Base-by-base conservation (phyloP, 1,284 basidiomycete genomes). In the Cryptococcus wingfieldii region DNA sequence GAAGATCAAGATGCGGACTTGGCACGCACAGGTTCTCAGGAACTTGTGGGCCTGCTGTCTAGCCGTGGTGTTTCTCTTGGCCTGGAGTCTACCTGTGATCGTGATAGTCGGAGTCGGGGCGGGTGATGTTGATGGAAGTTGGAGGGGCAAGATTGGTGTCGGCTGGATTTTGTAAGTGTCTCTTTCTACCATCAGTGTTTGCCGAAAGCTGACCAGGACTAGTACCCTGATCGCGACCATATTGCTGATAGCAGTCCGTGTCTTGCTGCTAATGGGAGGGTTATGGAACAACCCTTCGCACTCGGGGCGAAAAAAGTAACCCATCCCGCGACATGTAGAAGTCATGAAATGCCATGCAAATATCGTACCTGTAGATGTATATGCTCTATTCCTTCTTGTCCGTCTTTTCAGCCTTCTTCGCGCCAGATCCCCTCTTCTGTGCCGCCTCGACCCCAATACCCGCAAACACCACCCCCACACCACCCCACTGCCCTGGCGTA, bases 401-500 rank as follows among this genome's bases (percentile, higher is more conserved):
- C 19, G 58, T 72, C 70, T 54, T 63, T 60, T 62, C 65, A 25
- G 69, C 62, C 34, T 58, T 62, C 54, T 59, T 64, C 48, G 63
- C 47, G 46, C 70, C 65, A 25, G 72, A 71, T 19, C 60, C 43
- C 31, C 72, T 58, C 75, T 95, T 95, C 19, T 91, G 86, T 66
- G 84, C 85, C 1, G 94, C 94, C 74, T 98, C 95, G 14, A 97
- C 83, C 1, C 89, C 92, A 61, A 98, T 95, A 1, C 92, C 94
- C 4, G 84, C 84, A 76, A 98, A 98, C 4, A 98, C 96, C 31
- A 94, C 85, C 0, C 77, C 86, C 0, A 94, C 86, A 16, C 95
- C 96, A 2, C 83, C 66, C 96, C 96, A 98, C 77, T 98, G 96
- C 1, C 92, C 89, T 0, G 71, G 58, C 0, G 87, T 87, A 51